Evolutionary conservation across 139 green algal species (phyloP), one percentile per base, ranked within the genome.

Genomic region (Haematococcus lacustris): DNA sequence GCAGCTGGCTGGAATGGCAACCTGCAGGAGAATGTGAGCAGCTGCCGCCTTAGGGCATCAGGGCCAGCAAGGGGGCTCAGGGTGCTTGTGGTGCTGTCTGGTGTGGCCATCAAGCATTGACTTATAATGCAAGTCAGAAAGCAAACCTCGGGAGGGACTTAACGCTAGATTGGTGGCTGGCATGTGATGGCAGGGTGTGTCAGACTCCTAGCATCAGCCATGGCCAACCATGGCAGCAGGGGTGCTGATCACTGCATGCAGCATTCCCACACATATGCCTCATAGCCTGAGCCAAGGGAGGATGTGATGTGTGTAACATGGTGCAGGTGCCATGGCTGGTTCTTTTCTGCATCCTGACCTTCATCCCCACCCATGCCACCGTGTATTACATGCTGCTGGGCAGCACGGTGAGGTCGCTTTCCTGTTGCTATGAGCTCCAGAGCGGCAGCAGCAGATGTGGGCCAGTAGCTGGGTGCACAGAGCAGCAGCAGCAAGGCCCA

Each of bases 21-120:
- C 66, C 65, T 84, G 59, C 80, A 88, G 68, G 83, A 88, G 43
- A 88, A 86, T 41, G 82, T 88, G 61, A 76, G 81, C 37, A 9
- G 25, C 2, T 53, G 43, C 43, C 43, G n/a, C 25, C 23, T 51
- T 28, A 41, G 5, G 23, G 61, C 61, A 68, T 51, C 64, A 7
- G 23, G 4, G 4, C 21, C 7, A 4, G 53, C 28, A 53, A 28
- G 9, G 43, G 43, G 43, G 9, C 43, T 28, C 17, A 17, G 9
- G 43, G 43, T 53, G 43, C 43, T 53, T 17, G 17, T 53, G 17
- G 43, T 41, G 61, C 61, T 9, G 26, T 26, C 3, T 34, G 5
- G 61, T 51, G 13, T 66, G 21, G 4, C 38, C n/a, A 38, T 21
- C 59, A 66, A 6, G 17, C 43, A 53, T 9, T 53, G 43, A 9